phyloP scores from a whole-genome alignment of 164 flowering plant genomes.

The grape (Vitis vinifera) region ASM3070453v1 NC_081805.1:8037501-8038000 shows the following conservation, averaged over 20 bases:
- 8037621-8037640: slow-evolving; percentile 10
- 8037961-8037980: slow-evolving; percentile 28
- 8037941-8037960: slow-evolving; percentile 34
- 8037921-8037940: slow-evolving; percentile 61
- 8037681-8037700: not conserved
- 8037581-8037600: no score
- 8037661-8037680: slow-evolving; percentile 4
- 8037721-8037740: slow-evolving; percentile 34
- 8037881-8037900: slow-evolving; percentile 26
- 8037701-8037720: slow-evolving; percentile 19
- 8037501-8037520: no score
- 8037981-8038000: slow-evolving; percentile 12
- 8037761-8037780: slow-evolving; percentile 28
- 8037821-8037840: slow-evolving; percentile 43
- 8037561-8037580: no score
- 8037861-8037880: slow-evolving; percentile 43
- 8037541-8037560: no score
- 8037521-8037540: no score
- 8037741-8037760: slow-evolving; percentile 8
- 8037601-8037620: slow-evolving; percentile 1
- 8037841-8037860: slow-evolving; percentile 33
- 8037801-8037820: slow-evolving; percentile 55
- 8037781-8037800: slow-evolving; percentile 51
- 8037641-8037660: not conserved
- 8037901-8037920: slow-evolving; percentile 25